These are phyloP conservation scores for Ascoidea rubescens DNA, from an alignment of 805 yeast species.

Conservation along the genomic window DNA sequence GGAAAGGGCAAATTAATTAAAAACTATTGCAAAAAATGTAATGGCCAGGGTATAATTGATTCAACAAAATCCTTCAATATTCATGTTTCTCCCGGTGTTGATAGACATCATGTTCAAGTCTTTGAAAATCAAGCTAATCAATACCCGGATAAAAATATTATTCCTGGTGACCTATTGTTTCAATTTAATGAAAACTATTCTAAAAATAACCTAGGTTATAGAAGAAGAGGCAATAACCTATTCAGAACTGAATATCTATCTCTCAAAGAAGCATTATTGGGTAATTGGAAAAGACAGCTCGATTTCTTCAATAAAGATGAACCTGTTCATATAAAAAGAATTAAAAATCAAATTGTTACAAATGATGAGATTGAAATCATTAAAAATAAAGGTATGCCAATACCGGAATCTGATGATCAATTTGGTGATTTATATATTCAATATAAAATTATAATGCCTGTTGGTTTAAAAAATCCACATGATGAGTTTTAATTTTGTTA, in stretches of 20 bases:
- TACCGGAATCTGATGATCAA: slow-evolving; percentile 29
- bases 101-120: slow-evolving; percentile 41
- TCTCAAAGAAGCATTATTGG: slow-evolving; percentile 55
- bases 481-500: too few relatives aligned
- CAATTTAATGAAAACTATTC: slow-evolving; percentile 36
- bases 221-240: slow-evolving; percentile 61
- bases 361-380: slow-evolving; percentile 64
- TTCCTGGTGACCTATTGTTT: slow-evolving; percentile 69
- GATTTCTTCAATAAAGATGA: slow-evolving; percentile 43
- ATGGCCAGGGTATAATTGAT: slow-evolving; percentile 52
- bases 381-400: slow-evolving; percentile 80
- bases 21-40: slow-evolving; percentile 53
- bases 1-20: slow-evolving; percentile 64
- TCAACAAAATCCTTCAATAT: slow-evolving; percentile 44
- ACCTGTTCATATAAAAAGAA: slow-evolving; percentile 32
- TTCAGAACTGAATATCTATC: slow-evolving; percentile 73
- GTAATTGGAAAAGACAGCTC: slow-evolving; percentile 69
- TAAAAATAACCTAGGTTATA: slow-evolving; percentile 61
- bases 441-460: slow-evolving; percentile 28
- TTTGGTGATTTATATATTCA: slow-evolving; percentile 35
- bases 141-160: slow-evolving; percentile 49
- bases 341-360: slow-evolving; percentile 34
- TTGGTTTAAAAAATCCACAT: too few relatives aligned
- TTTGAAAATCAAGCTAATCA: slow-evolving; percentile 72
- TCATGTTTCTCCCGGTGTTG: slow-evolving; percentile 57